Conservation (phyloP, 2,329 filamentous ascomycete genomes). For the Thelonectria discophora region DNA sequence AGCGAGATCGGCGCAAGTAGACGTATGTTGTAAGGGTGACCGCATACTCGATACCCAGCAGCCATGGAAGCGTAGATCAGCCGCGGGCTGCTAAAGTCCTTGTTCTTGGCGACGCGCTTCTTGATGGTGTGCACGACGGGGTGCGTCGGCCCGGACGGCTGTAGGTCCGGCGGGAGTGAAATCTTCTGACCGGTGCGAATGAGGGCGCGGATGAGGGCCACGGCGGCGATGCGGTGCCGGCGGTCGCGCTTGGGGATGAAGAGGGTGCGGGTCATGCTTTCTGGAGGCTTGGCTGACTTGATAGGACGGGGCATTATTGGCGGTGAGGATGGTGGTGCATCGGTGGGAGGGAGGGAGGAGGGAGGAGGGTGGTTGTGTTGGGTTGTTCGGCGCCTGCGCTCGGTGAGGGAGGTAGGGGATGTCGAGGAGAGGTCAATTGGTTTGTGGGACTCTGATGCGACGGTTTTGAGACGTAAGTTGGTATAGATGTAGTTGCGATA, state of each 20-base stretch:
- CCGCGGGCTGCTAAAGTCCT: constrained; percentile 64
- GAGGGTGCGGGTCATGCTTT: constrained; percentile 41
- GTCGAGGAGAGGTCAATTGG: not conserved
- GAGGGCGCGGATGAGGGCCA: constrained; percentile 78
- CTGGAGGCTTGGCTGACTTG: not conserved
- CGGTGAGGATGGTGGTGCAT: constrained; percentile 21
- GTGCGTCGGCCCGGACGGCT: constrained; percentile 42
- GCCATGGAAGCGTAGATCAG: constrained; percentile 70
- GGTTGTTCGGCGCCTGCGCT: not conserved
- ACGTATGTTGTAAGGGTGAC: not conserved
- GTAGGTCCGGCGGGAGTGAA: constrained; percentile 58
- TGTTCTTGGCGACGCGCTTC: constrained; percentile 70
- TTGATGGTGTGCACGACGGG: constrained; percentile 67
- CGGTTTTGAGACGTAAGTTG: not conserved
- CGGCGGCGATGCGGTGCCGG: constrained; percentile 65
- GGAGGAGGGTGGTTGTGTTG: not conserved
- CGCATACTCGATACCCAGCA: constrained; percentile 71
- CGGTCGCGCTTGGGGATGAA: constrained; percentile 60
- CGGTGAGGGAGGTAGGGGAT: not conserved
- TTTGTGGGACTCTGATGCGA: not conserved
- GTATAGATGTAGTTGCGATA: not conserved
- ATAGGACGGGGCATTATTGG: not conserved
- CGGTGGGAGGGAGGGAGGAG: not conserved
- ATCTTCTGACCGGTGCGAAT: constrained; percentile 65
- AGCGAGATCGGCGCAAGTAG: too few species aligned